Base-by-base conservation (phyloP, 2,329 filamentous ascomycete genomes). In the Apiospora pterosperma region DNA sequence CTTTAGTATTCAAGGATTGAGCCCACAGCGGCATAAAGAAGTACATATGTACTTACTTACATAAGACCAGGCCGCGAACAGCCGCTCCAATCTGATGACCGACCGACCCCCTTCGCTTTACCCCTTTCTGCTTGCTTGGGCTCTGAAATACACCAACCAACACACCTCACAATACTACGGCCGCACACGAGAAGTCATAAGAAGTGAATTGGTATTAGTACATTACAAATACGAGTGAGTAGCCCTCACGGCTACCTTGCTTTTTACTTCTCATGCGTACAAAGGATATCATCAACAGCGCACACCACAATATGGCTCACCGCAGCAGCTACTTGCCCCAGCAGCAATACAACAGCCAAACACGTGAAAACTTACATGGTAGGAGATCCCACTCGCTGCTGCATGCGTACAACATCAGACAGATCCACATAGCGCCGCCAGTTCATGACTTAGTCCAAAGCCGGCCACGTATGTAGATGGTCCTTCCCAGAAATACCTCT, bases 241-340 rank as follows among this genome's bases (percentile, higher is more conserved):
- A 42, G 41, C 41, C 34, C 48, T n/a, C 12, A 11, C 19, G 48
- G 48, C 48, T 34, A 55, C 48, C 25, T 55, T 21, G 21, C 48
- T 55, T 34, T 34, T 28, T 34, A 21, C 48, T 34, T 31, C 48
- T 55, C 48, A 34, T 55, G 34, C 48, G 48, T 55, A 55, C 28
- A 55, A 55, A 34, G 48, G 48, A 55, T 55, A 55, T 55, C 48
- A 55, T 55, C 48, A 55, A 55, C 48, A 34, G 28, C 48, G 48
- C 25, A 19, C 34, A 31, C 48, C 48, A 55, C 48, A 55, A 55
- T 34, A 34, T n/a, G 48, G 48, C 48, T 55, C 25, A 34, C 48
- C 28, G 28, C 48, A 55, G 19, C 28, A 42, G 41, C 41, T 42
- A 42, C 44, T 23, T 52, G 25, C 25, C 44, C n/a, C 44, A 52